A percentile compares a stretch with the other conserved stretches of the same genome.
Evolutionary conservation across 768 basidiomycete species (phyloP).

Genomic region (Suillus luteus): DNA sequence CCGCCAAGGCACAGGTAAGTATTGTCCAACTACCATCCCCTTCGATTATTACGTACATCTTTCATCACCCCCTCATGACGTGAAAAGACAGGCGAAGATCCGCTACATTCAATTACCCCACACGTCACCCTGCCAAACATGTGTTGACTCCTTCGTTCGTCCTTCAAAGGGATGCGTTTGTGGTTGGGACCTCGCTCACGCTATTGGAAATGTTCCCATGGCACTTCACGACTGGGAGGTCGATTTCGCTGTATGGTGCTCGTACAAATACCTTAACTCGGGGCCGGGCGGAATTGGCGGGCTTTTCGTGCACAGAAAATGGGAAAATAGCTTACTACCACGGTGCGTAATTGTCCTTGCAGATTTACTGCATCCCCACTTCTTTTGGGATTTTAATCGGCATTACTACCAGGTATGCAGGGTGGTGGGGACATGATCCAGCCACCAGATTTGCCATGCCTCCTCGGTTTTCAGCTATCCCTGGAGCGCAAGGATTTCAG

Average conservation of each 20-base stretch:
- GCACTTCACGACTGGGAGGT: conserved; percentile 90
- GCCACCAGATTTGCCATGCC: conserved; percentile 91
- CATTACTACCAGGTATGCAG: conserved; percentile 64
- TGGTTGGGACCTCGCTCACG: conserved; percentile 97
- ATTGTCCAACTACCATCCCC: conserved; percentile 19
- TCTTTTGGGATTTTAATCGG: conserved; percentile 18
- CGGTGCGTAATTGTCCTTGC: conserved; percentile 49
- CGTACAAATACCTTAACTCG: conserved; percentile 97
- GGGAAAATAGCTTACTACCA: conserved; percentile 62
- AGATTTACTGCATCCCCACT: conserved; percentile 14
- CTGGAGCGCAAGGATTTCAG: conserved; percentile 93
- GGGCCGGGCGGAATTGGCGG: conserved; percentile 98
- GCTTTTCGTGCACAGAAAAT: conserved; percentile 83
- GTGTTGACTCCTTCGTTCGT: conserved; percentile 18
- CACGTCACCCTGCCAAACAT: conserved; percentile 16
- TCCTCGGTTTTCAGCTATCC: conserved; percentile 75
- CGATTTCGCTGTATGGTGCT: conserved; percentile 99
- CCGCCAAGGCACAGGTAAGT: conserved; percentile 79
- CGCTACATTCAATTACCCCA: conserved; percentile 17
- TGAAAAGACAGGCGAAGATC: conserved; percentile 17
- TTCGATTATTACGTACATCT: conserved; percentile 30
- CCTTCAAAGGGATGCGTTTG: conserved; percentile 81
- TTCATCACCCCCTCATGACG: conserved; percentile 9
- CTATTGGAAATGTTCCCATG: conserved; percentile 89
- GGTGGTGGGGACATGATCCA: conserved; percentile 98